Percentiles rank a stretch among this genome's conserved stretches.
phyloP scores from a whole-genome alignment of 1,284 basidiomycete species.

The Mrakiaceae sp. region DNA sequence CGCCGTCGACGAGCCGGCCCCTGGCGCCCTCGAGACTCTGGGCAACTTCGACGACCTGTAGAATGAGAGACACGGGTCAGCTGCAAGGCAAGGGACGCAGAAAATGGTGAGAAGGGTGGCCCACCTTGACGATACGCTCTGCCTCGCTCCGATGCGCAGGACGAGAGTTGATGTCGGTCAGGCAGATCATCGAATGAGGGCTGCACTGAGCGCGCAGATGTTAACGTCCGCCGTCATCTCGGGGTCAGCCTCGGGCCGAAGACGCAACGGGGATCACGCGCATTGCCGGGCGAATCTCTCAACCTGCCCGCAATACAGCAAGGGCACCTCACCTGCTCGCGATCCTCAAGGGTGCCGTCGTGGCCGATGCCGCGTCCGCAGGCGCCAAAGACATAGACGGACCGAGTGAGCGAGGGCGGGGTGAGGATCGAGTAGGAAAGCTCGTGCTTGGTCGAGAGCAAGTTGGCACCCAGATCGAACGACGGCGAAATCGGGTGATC shows the following conservation, averaged over 20 bases:
- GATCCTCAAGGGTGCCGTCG: neutral
- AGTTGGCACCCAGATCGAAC: neutral
- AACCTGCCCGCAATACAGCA: no score
- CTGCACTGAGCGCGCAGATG: neutral
- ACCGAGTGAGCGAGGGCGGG: neutral
- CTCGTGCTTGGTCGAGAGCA: neutral
- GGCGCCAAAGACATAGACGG: neutral
- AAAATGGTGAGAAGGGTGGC: no score
- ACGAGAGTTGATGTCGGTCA: conserved; percentile 1
- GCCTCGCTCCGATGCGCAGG: conserved; percentile 2
- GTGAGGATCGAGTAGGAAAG: neutral
- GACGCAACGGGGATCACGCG: no score
- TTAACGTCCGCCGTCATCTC: no score
- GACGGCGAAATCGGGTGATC: neutral
- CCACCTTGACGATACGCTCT: neutral
- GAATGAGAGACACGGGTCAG: no score
- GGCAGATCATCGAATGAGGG: neutral
- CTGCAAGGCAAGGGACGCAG: no score
- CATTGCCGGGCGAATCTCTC: no score
- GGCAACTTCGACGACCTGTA: neutral
- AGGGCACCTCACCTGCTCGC: conserved; percentile 1
- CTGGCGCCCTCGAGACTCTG: neutral
- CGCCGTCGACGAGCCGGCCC: neutral
- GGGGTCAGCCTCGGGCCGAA: neutral
- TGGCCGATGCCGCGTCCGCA: neutral